A percentile compares a stretch with the other conserved stretches of the same genome.
phyloP scores from a whole-genome alignment of 495 filamentous ascomycete genomes.

The Trypethelium eluteriae region DNA sequence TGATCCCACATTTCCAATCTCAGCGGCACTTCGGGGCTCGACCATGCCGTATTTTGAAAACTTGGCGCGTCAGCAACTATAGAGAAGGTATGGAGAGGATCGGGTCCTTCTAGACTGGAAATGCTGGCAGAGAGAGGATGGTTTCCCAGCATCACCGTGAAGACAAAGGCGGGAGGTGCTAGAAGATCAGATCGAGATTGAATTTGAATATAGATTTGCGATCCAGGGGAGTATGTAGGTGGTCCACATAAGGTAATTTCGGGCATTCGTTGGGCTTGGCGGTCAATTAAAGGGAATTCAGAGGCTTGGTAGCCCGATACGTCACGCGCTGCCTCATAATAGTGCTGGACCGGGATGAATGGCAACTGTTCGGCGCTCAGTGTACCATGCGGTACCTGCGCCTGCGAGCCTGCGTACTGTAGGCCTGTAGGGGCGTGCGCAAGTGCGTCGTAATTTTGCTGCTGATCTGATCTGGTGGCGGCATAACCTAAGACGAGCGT shows the following conservation, averaged over 20 bases:
- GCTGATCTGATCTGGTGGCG: conserved; percentile 38
- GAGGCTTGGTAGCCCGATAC: conserved; percentile 45
- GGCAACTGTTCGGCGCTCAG: conserved; percentile 27
- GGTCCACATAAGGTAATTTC: conserved; percentile 63
- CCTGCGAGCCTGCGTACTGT: conserved; percentile 33
- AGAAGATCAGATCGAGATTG: conserved; percentile 64
- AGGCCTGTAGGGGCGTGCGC: conserved; percentile 33
- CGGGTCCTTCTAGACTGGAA: conserved; percentile 52
- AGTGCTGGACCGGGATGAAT: conserved; percentile 28
- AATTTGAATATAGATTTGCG: conserved; percentile 63
- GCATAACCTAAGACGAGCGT: conserved; percentile 17
- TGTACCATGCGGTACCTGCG: conserved; percentile 33
- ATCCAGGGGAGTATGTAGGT: conserved; percentile 56
- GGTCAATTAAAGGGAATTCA: conserved; percentile 45
- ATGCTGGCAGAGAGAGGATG: conserved; percentile 58
- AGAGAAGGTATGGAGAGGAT: conserved; percentile 58
- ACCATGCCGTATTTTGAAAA: conserved; percentile 57
- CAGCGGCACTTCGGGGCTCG: conserved; percentile 62
- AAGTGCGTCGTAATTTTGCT: conserved; percentile 30
- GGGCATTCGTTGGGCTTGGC: conserved; percentile 40
- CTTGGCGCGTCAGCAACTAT: conserved; percentile 65
- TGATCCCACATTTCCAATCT: conserved; percentile 62
- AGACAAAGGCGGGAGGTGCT: conserved; percentile 46
- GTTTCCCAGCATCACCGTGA: conserved; percentile 68
- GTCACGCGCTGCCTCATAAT: conserved; percentile 35